Evolutionary conservation across 2,329 filamentous ascomycete genomes (phyloP).

Genomic region (Pseudovirgaria hyperparasitica): DNA sequence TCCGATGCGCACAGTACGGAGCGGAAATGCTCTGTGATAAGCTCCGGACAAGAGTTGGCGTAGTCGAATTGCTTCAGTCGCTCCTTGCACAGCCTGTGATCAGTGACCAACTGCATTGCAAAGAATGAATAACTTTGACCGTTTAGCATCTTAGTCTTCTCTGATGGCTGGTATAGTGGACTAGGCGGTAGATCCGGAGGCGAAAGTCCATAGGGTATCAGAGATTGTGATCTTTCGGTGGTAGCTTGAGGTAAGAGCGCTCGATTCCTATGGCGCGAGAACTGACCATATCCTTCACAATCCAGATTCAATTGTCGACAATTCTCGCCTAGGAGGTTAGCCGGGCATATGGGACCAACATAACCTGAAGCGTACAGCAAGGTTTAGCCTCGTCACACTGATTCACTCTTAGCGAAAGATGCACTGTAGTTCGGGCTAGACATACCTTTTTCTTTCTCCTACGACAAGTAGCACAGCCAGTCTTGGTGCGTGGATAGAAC

Average conservation of each 20-base stretch:
- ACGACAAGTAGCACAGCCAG: constrained; percentile 84
- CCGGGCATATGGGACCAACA: constrained; percentile 5
- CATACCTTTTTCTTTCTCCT: constrained; percentile 94
- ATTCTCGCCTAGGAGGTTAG: constrained; percentile 54
- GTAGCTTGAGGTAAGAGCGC: too few species aligned
- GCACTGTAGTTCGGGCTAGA: too few species aligned
- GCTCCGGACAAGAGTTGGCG: constrained; percentile 55
- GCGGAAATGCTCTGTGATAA: constrained; percentile 53
- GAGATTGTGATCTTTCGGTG: too few species aligned
- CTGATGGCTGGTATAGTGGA: too few species aligned
- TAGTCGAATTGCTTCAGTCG: constrained; percentile 79
- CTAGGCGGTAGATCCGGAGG: too few species aligned
- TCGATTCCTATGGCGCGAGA: constrained; percentile 23
- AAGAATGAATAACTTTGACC: constrained; percentile 65
- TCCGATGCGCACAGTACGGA: constrained; percentile 55
- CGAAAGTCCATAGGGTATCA: too few species aligned
- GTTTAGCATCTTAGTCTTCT: constrained; percentile 77
- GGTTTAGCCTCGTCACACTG: constrained; percentile 93
- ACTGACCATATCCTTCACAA: constrained; percentile 70
- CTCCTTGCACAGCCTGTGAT: constrained; percentile 65
- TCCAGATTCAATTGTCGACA: constrained; percentile 82
- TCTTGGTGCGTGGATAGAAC: constrained; percentile 94
- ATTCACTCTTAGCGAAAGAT: too few species aligned
- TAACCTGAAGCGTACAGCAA: constrained; percentile 59
- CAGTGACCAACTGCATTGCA: constrained; percentile 63